A percentile compares a stretch with the other conserved stretches of the same genome.
Evolutionary conservation across 1,284 basidiomycete genomes (phyloP).

Genomic region (Rhodotorula sp.): DNA sequence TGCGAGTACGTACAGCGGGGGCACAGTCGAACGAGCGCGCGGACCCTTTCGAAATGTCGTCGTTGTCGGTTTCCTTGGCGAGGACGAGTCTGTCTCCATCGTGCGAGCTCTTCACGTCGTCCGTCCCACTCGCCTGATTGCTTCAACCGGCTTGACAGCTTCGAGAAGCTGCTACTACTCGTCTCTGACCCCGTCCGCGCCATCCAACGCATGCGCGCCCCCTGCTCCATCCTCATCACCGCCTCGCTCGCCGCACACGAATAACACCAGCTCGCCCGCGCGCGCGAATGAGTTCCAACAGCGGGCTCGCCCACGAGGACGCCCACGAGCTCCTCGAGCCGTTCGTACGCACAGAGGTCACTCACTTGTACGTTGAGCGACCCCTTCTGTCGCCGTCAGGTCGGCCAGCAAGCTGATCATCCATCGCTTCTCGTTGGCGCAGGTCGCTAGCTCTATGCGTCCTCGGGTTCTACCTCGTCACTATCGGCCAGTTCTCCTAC

Average conservation of each 20-base stretch:
- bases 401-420: background rate
- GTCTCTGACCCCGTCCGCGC: background rate
- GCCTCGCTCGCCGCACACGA: constrained; percentile 3
- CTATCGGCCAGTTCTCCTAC: constrained; percentile 50
- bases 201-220: background rate
- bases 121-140: no score
- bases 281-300: background rate
- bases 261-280: constrained; percentile 10
- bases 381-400: no score
- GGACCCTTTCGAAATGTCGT: background rate
- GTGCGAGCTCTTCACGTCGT: no score
- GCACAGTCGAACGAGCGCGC: background rate
- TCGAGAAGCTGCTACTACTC: no score
- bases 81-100: no score
- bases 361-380: no score
- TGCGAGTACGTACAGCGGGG: no score
- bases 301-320: background rate
- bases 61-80: background rate
- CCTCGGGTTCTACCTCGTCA: constrained; percentile 38
- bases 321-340: no score
- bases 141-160: no score
- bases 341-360: no score
- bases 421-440: constrained; percentile 13
- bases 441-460: constrained; percentile 25
- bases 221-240: background rate